Base-by-base conservation (phyloP, 2,329 filamentous ascomycete species). In the Orbilia ellipsospora region DNA sequence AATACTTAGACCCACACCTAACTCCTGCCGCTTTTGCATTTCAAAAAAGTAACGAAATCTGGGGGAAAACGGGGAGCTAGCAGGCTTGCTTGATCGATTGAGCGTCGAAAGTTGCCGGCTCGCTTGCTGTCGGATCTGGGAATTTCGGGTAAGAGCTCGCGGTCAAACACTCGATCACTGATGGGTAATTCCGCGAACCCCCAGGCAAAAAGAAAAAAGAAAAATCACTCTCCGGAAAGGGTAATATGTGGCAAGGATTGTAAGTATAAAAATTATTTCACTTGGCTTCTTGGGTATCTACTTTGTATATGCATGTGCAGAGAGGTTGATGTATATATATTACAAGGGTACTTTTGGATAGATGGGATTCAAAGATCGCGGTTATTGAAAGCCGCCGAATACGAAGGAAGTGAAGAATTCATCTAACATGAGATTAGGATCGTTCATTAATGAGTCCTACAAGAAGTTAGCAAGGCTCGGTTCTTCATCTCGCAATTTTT, bases 401-500 rank as follows among this genome's bases (percentile, higher is more conserved):
- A 75, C 72, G 16, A 75, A 75, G 1, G 72, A 75, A 8, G 72
- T 75, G 31, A 75, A 75, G 45, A 75, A 75, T 26, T 75, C 72
- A n/a, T 75, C 72, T n/a, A 75, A 59, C 72, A 75, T 75, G 13
- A 75, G 59, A 45, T 75, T 75, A 5, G 72, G 72, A 44, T 75
- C 64, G 26, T 75, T 75, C 64, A 75, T 75, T 31, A 75, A 40
- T 1, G 72, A 64, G 23, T 75, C 59, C 72, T 75, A 56, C 7
- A n/a, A 28, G 10, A 23, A 6, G 54, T 16, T 16, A n/a, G 26
- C 8, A 36, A 5, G 4, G 10, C 7, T 36, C 5, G 4, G 23
- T 23, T 23, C 23, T 20, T 12, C 31, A 20, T 1, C 8, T 20
- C 31, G 13, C 2, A 40, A 45, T 61, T 6, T 8, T 18, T 10